Conservation (phyloP, 139 green algal genomes). For the Pleodorina starrii region DNA sequence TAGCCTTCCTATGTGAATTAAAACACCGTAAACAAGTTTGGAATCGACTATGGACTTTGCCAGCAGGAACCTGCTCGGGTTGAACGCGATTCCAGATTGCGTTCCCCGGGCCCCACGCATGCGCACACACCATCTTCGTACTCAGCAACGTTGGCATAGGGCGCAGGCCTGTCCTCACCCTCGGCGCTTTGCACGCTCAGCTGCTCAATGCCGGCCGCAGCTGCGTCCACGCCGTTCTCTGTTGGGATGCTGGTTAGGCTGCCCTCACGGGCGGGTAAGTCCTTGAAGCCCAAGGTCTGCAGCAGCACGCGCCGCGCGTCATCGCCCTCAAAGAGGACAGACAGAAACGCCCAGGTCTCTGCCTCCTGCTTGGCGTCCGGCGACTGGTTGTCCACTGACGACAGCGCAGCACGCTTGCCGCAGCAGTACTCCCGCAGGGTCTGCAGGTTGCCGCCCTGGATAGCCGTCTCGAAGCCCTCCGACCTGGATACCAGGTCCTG, state of each 20-base stretch:
- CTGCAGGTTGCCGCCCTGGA: conserved; percentile 76
- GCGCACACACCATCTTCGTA: too few species aligned
- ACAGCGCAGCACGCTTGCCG: conserved; percentile 53
- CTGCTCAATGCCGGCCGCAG: conserved; percentile 19
- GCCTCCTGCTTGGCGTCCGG: conserved; percentile 71
- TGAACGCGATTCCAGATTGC: too few species aligned
- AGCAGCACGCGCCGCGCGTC: conserved; percentile 87
- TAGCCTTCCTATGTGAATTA: too few species aligned
- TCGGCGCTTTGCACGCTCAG: conserved; percentile 18
- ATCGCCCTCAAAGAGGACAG: conserved; percentile 89
- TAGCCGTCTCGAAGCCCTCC: conserved; percentile 85
- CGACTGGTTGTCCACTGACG: neutral
- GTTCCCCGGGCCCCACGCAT: too few species aligned
- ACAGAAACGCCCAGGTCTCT: conserved; percentile 96
- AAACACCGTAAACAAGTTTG: too few species aligned
- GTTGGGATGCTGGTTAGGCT: neutral
- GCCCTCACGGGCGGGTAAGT: conserved; percentile 64
- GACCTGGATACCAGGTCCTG: conserved; percentile 72
- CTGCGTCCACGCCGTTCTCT: conserved; percentile 31
- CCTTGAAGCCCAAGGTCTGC: conserved; percentile 87
- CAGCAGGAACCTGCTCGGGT: too few species aligned
- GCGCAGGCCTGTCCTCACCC: too few species aligned
- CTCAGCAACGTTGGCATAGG: too few species aligned
- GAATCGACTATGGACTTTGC: too few species aligned
- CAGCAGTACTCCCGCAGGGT: conserved; percentile 85